Evolutionary conservation across 805 yeast species (phyloP), one percentile per base, ranked within the genome.

Genomic region (Kluyveromyces starmeri): DNA sequence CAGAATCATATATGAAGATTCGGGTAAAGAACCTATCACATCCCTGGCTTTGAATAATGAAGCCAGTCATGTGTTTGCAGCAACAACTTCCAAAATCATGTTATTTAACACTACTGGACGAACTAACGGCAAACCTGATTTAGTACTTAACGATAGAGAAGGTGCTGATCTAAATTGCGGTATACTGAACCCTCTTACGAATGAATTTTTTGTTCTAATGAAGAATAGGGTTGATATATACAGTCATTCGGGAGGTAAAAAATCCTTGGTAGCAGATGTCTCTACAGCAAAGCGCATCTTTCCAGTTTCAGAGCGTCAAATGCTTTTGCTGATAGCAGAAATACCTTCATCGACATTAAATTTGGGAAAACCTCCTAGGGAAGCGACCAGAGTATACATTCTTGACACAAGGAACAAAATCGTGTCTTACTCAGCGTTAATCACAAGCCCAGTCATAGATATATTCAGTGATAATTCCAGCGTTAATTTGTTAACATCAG

Each of bases 61-160:
- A 32, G 67, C 67, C 11, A 67, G 71, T 2, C 59, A 71, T 20
- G 58, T 86, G 11, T 86, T 72, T 51, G 80, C 83, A 13, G 67
- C 89, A 1, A 82, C 96, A 0, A 76, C 92, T 0, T 72, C 80
- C 11, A 78, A 71, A 43, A 68, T 86, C 1, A 54, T 85, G 31
- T 70, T 86, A 0, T 73, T 86, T 8, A 70, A 77, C 10, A 85
- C 96, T 0, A 70, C 78, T 1, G 95, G 95, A 0, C 68, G 84
- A 50, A 82, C 81, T 52, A 75, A 74, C 32, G 83, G 88, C 0
- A 71, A 72, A 36, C 78, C 82, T 1, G 69, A 65, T 23, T 44
- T 55, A 3, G 47, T 68, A 0, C 50, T 75, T n/a, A 78, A 73
- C 23, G 47, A 53, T 5, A 30, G 47, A 1, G 49, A 54, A 22